phyloP scores from a whole-genome alignment of 2,329 filamentous ascomycete species.

The Microcyclosporella mali region DNA sequence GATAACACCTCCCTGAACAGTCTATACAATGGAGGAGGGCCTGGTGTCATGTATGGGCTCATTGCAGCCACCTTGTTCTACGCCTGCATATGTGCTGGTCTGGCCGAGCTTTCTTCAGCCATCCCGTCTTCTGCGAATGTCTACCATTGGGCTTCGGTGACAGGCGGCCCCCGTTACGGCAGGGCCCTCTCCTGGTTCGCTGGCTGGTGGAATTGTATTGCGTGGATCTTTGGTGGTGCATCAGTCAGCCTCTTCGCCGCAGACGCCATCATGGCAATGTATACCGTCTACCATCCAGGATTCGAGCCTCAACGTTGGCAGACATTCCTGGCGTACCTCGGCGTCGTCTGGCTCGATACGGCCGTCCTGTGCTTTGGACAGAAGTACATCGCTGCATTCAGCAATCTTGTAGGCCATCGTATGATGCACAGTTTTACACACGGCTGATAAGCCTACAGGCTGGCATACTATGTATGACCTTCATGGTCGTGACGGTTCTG shows the following conservation, averaged over 20 bases:
- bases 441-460: no score
- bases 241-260: slow-evolving; percentile 41
- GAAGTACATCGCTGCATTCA: slow-evolving; percentile 47
- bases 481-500: slow-evolving; percentile 50
- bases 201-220: slow-evolving; percentile 47
- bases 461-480: slow-evolving; percentile 46
- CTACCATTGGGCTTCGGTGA: slow-evolving; percentile 50
- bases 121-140: slow-evolving; percentile 36
- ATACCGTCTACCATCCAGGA: slow-evolving; percentile 43
- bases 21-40: slow-evolving; percentile 42
- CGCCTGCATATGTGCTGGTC: slow-evolving; percentile 45
- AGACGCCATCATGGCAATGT: slow-evolving; percentile 45
- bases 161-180: slow-evolving; percentile 43
- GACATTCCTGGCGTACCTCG: slow-evolving; percentile 45
- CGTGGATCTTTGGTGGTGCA: slow-evolving; percentile 44
- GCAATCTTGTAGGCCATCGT: no score
- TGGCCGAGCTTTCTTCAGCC: slow-evolving; percentile 45
- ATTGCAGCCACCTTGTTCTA: slow-evolving; percentile 48
- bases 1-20: slow-evolving; percentile 17
- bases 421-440: no score
- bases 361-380: slow-evolving; percentile 49
- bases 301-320: slow-evolving; percentile 46
- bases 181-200: slow-evolving; percentile 45
- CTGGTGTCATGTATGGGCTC: slow-evolving; percentile 44
- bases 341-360: slow-evolving; percentile 44